These are phyloP conservation scores for Apodospora peruviana DNA, from an alignment of 495 filamentous ascomycete genomes.

Conservation along the genomic window DNA sequence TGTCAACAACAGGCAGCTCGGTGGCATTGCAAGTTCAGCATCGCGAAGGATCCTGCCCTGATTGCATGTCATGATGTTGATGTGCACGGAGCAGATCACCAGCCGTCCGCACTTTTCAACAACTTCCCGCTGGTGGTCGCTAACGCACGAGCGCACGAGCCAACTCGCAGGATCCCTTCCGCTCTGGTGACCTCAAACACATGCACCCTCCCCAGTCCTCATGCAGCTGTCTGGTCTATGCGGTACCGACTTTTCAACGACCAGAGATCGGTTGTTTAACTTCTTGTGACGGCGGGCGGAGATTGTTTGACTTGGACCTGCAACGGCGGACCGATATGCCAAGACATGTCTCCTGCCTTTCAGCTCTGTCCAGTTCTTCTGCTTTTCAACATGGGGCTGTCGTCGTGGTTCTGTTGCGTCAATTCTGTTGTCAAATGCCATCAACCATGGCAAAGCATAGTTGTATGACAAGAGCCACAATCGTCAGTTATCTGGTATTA, in stretches of 20 bases:
- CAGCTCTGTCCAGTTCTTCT: too few relatives aligned
- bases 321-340: slow-evolving; percentile 2
- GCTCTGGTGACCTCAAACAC: slow-evolving; percentile 25
- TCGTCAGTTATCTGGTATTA: slow-evolving; percentile 10
- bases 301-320: slow-evolving; percentile 2
- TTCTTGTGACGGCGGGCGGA: too few relatives aligned
- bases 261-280: slow-evolving; percentile 1
- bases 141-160: slow-evolving; percentile 7
- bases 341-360: neutral
- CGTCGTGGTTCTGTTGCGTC: too few relatives aligned
- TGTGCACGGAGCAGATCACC: slow-evolving; percentile 18
- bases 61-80: slow-evolving; percentile 12
- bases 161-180: slow-evolving; percentile 25
- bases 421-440: too few relatives aligned
- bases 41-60: too few relatives aligned
- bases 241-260: slow-evolving; percentile 14
- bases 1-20: too few relatives aligned
- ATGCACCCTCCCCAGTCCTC: slow-evolving; percentile 22
- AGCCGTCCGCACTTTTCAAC: slow-evolving; percentile 17
- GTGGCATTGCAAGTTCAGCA: too few relatives aligned
- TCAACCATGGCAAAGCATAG: slow-evolving; percentile 11
- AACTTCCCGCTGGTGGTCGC: slow-evolving; percentile 6
- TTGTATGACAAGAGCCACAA: slow-evolving; percentile 5
- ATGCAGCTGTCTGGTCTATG: slow-evolving; percentile 23
- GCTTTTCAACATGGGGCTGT: too few relatives aligned